phyloP scores from a whole-genome alignment of 768 basidiomycete genomes.

The Xerocomus spinulosus region DNA sequence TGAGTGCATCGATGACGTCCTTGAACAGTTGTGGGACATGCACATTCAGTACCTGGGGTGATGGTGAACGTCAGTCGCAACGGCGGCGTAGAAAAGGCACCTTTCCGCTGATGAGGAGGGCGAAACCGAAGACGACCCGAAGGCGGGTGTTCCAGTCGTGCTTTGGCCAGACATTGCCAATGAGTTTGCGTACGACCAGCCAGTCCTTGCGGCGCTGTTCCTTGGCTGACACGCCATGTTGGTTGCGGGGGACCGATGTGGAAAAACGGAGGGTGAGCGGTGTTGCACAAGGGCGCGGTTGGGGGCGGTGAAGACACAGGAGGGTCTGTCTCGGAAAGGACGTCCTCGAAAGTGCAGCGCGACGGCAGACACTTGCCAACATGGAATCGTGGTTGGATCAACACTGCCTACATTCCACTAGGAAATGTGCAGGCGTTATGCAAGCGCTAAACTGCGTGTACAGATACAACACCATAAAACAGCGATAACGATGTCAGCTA shows the following conservation, averaged over 20 bases:
- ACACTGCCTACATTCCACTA: not conserved
- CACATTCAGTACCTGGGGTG: slow-evolving; percentile 77
- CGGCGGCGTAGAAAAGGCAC: slow-evolving; percentile 36
- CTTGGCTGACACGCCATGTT: slow-evolving; percentile 17
- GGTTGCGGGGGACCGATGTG: slow-evolving; percentile 13
- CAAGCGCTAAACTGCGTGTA: not conserved
- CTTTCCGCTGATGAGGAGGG: slow-evolving; percentile 79
- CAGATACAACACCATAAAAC: slow-evolving; percentile 10
- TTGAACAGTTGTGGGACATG: slow-evolving; percentile 99
- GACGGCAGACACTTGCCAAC: slow-evolving; percentile 23
- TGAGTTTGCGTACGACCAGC: slow-evolving; percentile 77
- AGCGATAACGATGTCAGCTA: slow-evolving; percentile 8
- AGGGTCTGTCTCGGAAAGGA: slow-evolving; percentile 1
- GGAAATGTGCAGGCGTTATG: not conserved
- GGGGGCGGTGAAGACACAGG: slow-evolving; percentile 5
- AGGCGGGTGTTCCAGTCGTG: slow-evolving; percentile 77
- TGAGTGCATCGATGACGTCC: slow-evolving; percentile 81
- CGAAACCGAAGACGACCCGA: slow-evolving; percentile 80
- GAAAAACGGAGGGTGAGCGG: slow-evolving; percentile 9
- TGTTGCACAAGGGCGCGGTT: not conserved
- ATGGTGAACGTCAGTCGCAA: not conserved
- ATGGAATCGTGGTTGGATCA: slow-evolving; percentile 9
- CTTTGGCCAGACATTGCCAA: slow-evolving; percentile 90
- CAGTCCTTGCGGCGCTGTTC: slow-evolving; percentile 78
- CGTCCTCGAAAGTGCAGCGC: slow-evolving; percentile 15